Evolutionary conservation across 2,329 filamentous ascomycete genomes (phyloP).

Genomic region (Fusarium nematophilum): DNA sequence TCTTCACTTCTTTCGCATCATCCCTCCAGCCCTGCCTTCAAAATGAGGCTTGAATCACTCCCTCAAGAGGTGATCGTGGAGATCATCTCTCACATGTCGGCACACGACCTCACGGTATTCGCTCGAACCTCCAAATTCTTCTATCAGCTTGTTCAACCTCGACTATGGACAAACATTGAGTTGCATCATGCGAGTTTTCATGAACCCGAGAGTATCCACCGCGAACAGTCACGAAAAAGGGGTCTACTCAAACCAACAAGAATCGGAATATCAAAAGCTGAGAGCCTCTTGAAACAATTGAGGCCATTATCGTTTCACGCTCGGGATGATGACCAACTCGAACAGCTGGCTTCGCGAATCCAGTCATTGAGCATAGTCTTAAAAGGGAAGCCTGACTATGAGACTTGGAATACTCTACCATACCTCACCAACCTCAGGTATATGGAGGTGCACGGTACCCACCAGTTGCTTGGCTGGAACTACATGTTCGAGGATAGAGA

Average conservation of each 20-base stretch:
- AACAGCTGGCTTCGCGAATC: neutral
- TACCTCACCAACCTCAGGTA: neutral
- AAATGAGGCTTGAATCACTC: too few relatives aligned
- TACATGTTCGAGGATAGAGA: neutral
- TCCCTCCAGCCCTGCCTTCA: too few relatives aligned
- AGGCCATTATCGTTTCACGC: neutral
- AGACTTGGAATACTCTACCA: neutral
- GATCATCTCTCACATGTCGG: neutral
- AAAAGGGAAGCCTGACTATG: neutral
- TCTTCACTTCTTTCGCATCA: too few relatives aligned
- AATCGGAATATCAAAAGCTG: neutral
- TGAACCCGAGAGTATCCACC: too few relatives aligned
- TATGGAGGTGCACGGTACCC: neutral
- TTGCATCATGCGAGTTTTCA: constrained; percentile 23
- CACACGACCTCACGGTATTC: neutral
- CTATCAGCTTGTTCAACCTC: neutral
- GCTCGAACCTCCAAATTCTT: constrained; percentile 12
- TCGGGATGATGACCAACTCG: neutral
- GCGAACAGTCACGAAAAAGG: too few relatives aligned
- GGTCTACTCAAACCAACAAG: too few relatives aligned
- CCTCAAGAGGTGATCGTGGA: constrained; percentile 9
- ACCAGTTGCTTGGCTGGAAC: neutral
- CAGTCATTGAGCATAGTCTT: neutral
- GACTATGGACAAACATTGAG: constrained; percentile 33
- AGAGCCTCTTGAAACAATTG: neutral